phyloP scores from a whole-genome alignment of 2,329 filamentous ascomycete species.

The Scleromitrula shiraiana region DNA sequence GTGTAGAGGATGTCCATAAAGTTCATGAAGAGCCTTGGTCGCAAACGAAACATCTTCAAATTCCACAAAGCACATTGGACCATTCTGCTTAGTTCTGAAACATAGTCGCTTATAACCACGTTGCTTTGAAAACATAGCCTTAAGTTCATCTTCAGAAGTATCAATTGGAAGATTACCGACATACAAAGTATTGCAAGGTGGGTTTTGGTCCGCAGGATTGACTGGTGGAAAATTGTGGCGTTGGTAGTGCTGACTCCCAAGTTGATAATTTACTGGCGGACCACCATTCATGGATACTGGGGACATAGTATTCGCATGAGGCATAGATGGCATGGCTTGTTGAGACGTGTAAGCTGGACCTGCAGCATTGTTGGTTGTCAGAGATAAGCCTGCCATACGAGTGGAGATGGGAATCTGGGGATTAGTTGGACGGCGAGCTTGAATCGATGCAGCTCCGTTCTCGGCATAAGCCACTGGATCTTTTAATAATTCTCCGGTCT shows the following conservation, averaged over 20 bases:
- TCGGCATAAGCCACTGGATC: conserved; percentile 68
- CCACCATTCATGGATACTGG: conserved; percentile 42
- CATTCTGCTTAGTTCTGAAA: conserved; percentile 90
- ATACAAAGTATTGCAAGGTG: conserved; percentile 95
- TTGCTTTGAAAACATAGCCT: conserved; percentile 85
- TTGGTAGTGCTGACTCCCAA: conserved; percentile 48
- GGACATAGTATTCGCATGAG: conserved; percentile 41
- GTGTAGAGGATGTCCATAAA: conserved; percentile 79
- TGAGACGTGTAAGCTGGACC: conserved; percentile 20
- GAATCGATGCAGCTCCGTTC: conserved; percentile 46
- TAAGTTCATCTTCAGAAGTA: conserved; percentile 91
- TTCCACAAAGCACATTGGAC: conserved; percentile 98
- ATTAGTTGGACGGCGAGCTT: conserved; percentile 60
- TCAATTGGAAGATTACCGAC: conserved; percentile 94
- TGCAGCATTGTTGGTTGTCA: conserved; percentile 56
- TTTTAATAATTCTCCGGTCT: conserved; percentile 63
- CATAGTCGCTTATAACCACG: conserved; percentile 92
- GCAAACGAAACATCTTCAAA: conserved; percentile 91
- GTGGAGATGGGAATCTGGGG: conserved; percentile 58
- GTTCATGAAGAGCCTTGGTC: conserved; percentile 80
- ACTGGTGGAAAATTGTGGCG: conserved; percentile 71
- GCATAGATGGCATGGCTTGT: conserved; percentile 26
- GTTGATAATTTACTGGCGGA: conserved; percentile 43
- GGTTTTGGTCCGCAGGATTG: conserved; percentile 93
- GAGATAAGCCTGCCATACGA: conserved; percentile 60